Evolutionary conservation across 2,329 filamentous ascomycete genomes (phyloP), one percentile per base, ranked within the genome.

Genomic region (Pestalotiopsis sp.): DNA sequence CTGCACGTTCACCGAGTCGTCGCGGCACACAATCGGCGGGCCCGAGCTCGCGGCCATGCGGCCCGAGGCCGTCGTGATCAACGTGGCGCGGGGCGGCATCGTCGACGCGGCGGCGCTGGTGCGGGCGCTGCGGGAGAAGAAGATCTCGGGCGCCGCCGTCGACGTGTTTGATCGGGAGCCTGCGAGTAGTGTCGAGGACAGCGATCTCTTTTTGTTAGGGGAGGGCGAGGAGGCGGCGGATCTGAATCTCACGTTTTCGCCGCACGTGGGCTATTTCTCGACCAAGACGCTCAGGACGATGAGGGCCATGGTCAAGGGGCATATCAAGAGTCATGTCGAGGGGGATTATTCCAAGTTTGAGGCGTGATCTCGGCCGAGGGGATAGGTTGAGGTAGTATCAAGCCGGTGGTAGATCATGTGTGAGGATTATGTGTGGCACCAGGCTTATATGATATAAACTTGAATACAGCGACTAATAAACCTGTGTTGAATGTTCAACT

Each of bases 81-180:
- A 76, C 61, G 69, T 76, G 4, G 74, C 75, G 3, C 70, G 75
- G 12, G 74, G 70, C 25, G 69, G 69, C 23, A 71, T 75, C 59
- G 52, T 74, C 39, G 70, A 74, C 41, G 70, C 71, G 11, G 62
- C 36, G 20, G 74, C 72, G 25, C 66, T 74, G 9, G 52, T 76
- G 3, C 9, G 57, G 14, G 74, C 75, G 85, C 64, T 77, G 62
- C 64, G 69, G 4, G 68, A 70, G 17, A 62, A 70, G 2, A 68
- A 41, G 4, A 69, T 76, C 38, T 77, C 73, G 11, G 75, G 74
- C 39, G 74, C 68, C 61, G 74, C 72, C 6, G 69, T 71, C 4
- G 75, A 77, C 39, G 74, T 77, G 2, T 76, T 69, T 36, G 73
- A 74, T 23, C 39, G 59, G 3, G 75, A 77, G 56, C 75, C 75